phyloP scores from a whole-genome alignment of 192 early-diverging fungal species.

The Lobosporangium transversale region DNA sequence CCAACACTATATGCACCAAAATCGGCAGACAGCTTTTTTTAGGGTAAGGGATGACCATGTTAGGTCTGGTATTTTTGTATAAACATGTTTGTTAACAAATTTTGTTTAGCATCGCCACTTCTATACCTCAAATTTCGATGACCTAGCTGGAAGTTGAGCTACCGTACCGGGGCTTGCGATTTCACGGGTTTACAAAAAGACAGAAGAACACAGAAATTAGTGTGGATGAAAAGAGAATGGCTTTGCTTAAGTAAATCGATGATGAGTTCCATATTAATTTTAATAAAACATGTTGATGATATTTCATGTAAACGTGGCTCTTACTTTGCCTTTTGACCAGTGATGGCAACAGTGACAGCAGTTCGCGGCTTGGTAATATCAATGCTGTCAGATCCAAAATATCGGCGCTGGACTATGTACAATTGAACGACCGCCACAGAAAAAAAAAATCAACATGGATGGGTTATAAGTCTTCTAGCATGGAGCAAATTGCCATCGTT shows the following conservation, averaged over 20 bases:
- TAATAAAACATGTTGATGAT: too few species aligned
- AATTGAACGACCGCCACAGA: not conserved
- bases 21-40: not conserved
- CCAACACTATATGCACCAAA: not conserved
- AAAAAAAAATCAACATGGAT: not conserved
- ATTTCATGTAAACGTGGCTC: too few species aligned
- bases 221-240: not conserved
- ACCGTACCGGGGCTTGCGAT: not conserved
- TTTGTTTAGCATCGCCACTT: too few species aligned
- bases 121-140: not conserved
- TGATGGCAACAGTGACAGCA: not conserved
- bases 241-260: too few species aligned
- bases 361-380: too few species aligned
- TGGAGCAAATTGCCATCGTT: too few species aligned
- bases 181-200: not conserved
- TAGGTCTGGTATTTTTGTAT: too few species aligned
- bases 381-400: not conserved
- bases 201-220: not conserved
- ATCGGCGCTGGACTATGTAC: not conserved
- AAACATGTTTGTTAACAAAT: too few species aligned
- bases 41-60: not conserved
- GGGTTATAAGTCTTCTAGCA: too few species aligned
- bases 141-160: not conserved
- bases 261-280: too few species aligned
- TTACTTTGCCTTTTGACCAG: too few species aligned